These are phyloP conservation scores for Venturia nashicola DNA, from an alignment of 2,329 filamentous ascomycete genomes.

Conservation along the genomic window DNA sequence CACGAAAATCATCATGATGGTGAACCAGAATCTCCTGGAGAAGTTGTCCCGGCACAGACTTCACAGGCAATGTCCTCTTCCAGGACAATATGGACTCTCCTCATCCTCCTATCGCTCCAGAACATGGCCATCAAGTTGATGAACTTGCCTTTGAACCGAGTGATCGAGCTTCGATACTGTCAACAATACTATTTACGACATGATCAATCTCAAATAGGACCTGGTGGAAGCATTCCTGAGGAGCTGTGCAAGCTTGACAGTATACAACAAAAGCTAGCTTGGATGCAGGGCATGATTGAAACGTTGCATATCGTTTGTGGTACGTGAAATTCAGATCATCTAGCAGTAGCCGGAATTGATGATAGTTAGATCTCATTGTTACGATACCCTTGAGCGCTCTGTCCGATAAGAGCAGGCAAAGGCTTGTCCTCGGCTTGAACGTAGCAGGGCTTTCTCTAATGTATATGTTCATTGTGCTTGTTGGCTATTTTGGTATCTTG, in stretches of 20 bases:
- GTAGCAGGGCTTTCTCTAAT: slow-evolving; percentile 4
- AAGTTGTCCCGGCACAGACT: neutral
- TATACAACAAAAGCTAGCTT: slow-evolving; percentile 39
- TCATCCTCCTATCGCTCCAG: slow-evolving; percentile 21
- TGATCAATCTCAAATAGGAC: slow-evolving; percentile 24
- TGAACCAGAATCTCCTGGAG: neutral
- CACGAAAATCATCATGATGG: neutral
- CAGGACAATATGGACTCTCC: slow-evolving; percentile 3
- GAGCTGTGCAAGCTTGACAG: slow-evolving; percentile 40
- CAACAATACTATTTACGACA: slow-evolving; percentile 34
- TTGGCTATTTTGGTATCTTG: slow-evolving; percentile 18
- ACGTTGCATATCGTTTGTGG: slow-evolving; percentile 23
- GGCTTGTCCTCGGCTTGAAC: slow-evolving; percentile 7
- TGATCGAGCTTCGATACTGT: slow-evolving; percentile 29
- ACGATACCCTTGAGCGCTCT: slow-evolving; percentile 4
- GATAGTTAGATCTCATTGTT: slow-evolving; percentile 9
- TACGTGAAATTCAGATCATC: slow-evolving; percentile 13
- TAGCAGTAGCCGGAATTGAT: neutral
- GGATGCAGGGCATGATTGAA: slow-evolving; percentile 36
- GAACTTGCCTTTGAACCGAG: slow-evolving; percentile 24
- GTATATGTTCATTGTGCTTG: slow-evolving; percentile 18
- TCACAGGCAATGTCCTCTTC: neutral
- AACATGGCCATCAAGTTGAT: slow-evolving; percentile 22
- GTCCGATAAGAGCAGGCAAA: slow-evolving; percentile 1
- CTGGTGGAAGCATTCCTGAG: slow-evolving; percentile 35